Percentiles rank a stretch among this genome's conserved stretches.
phyloP scores from a whole-genome alignment of 495 filamentous ascomycete species.

The Penicillium pancosmium region DNA sequence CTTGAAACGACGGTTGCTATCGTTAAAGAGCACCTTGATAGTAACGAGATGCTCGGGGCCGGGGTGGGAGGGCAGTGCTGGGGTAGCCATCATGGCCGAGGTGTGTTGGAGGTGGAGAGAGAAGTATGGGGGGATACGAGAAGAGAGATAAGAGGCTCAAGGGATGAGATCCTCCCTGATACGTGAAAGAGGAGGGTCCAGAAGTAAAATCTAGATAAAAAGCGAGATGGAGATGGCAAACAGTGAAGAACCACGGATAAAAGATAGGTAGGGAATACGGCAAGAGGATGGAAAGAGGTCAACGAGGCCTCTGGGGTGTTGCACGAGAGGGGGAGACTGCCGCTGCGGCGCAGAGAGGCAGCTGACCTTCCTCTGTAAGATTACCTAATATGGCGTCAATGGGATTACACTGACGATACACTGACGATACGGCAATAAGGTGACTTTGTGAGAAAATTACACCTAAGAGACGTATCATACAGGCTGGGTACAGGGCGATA shows the following conservation, averaged over 20 bases:
- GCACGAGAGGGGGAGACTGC: neutral
- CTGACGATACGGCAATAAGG: neutral
- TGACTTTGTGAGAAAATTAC: neutral
- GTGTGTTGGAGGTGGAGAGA: conserved; percentile 17
- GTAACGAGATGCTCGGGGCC: conserved; percentile 77
- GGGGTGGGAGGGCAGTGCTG: conserved; percentile 30
- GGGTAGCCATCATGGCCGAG: conserved; percentile 36
- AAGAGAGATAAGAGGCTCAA: conserved; percentile 1
- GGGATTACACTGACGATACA: conserved; percentile 2
- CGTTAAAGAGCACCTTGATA: conserved; percentile 75
- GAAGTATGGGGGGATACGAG: conserved; percentile 17
- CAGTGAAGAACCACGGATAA: conserved; percentile 10
- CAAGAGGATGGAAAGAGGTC: conserved; percentile 2
- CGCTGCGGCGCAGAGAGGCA: conserved; percentile 3
- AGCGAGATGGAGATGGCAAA: too few species aligned
- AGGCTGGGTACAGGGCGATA: neutral
- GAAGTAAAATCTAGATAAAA: conserved; percentile 4
- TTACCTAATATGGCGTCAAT: conserved; percentile 12
- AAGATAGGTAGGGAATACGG: conserved; percentile 13
- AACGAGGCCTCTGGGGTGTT: neutral
- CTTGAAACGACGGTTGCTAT: conserved; percentile 85
- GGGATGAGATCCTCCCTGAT: neutral
- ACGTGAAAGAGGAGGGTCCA: conserved; percentile 4
- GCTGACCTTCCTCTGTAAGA: conserved; percentile 12
- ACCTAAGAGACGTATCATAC: neutral